Evolutionary conservation across 257 asterid genomes (phyloP).

Genomic region (Osmanthus fragrans): DNA sequence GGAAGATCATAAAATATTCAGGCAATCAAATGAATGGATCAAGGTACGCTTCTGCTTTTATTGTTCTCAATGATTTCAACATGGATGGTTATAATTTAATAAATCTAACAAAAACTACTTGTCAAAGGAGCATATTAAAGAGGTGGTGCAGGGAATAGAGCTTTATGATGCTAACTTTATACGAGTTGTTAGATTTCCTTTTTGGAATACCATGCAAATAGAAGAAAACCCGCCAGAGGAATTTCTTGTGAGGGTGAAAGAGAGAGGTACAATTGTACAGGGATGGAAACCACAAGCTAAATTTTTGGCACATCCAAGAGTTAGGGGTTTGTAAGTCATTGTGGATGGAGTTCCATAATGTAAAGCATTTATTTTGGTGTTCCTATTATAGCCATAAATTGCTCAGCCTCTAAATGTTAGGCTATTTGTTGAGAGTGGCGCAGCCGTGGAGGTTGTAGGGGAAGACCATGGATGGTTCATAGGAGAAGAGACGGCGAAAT

Average conservation of each 20-base stretch:
- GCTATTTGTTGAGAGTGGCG: slow-evolving; percentile 17
- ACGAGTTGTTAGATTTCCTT: slow-evolving; percentile 44
- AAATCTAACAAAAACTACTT: slow-evolving; percentile 21
- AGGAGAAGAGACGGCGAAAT: slow-evolving; percentile 8
- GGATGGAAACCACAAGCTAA: slow-evolving; percentile 49
- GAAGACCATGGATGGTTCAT: slow-evolving; percentile 12
- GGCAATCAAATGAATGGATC: too few species aligned
- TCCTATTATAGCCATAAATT: slow-evolving; percentile 32
- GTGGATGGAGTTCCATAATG: slow-evolving; percentile 45
- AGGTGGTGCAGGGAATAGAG: slow-evolving; percentile 45
- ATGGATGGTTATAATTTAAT: too few species aligned
- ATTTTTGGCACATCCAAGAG: slow-evolving; percentile 37
- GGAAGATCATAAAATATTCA: too few species aligned
- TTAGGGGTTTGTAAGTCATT: too few species aligned
- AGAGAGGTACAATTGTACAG: slow-evolving; percentile 29
- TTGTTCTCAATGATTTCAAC: too few species aligned
- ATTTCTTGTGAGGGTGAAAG: slow-evolving; percentile 38
- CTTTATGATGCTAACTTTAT: slow-evolving; percentile 35
- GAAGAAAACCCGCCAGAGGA: slow-evolving; percentile 31
- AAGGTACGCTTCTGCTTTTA: too few species aligned
- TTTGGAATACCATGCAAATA: background rate
- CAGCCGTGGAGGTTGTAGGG: slow-evolving; percentile 22
- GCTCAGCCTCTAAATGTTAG: slow-evolving; percentile 27
- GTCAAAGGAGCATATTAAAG: slow-evolving; percentile 35
- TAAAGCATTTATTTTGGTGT: slow-evolving; percentile 45